Percentiles rank a stretch among this genome's conserved stretches.
Conservation (phyloP, 2,329 filamentous ascomycete species). For the Claviceps sorghi region DNA sequence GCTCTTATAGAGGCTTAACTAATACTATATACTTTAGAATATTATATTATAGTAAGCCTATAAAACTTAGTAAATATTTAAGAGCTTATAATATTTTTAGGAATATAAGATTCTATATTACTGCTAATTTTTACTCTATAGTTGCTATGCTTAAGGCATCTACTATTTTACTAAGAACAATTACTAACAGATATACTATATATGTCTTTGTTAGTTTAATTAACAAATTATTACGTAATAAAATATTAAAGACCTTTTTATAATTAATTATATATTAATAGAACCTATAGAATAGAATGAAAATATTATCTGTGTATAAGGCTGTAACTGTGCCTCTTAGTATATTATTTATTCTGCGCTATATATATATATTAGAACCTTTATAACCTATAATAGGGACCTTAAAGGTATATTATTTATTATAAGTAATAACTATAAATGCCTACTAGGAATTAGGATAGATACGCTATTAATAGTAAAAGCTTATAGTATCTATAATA, state of each 20-base stretch:
- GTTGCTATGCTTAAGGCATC: neutral
- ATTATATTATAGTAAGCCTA: neutral
- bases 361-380: no score
- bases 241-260: neutral
- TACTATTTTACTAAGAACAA: neutral
- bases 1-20: neutral
- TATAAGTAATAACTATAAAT: no score
- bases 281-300: no score
- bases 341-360: no score
- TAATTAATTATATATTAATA: no score
- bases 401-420: no score
- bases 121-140: neutral
- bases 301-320: no score
- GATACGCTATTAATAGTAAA: no score
- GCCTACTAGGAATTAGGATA: no score
- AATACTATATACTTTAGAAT: neutral
- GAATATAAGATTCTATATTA: neutral
- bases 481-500: no score
- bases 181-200: neutral
- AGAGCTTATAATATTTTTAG: neutral
- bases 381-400: no score
- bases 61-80: neutral
- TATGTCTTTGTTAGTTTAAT: neutral
- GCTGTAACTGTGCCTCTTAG: no score
- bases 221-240: neutral